A percentile compares a stretch with the other conserved stretches of the same genome.
Evolutionary conservation across 2,329 filamentous ascomycete genomes (phyloP).

Genomic region (Cladophialophora psammophila): DNA sequence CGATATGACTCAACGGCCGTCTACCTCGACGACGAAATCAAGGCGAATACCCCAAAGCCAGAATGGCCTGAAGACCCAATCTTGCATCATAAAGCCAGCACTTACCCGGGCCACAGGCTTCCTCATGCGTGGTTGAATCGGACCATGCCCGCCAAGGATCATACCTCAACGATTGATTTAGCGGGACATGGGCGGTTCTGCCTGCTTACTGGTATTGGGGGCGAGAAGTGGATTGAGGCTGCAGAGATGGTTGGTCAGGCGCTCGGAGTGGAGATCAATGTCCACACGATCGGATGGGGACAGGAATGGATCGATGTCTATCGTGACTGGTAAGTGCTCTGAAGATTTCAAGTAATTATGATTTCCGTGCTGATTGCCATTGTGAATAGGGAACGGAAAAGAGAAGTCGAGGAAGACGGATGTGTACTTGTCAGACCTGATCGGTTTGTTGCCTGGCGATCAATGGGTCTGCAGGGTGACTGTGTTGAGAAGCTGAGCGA

Average conservation of each 20-base stretch:
- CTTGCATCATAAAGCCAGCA: constrained; percentile 56
- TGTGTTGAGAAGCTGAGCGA: constrained; percentile 28
- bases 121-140: constrained; percentile 70
- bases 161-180: constrained; percentile 66
- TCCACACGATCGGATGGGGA: constrained; percentile 63
- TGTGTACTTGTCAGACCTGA: constrained; percentile 67
- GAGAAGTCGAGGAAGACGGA: constrained; percentile 65
- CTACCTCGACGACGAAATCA: constrained; percentile 54
- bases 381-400: constrained; percentile 46
- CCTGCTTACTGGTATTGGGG: constrained; percentile 64
- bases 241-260: constrained; percentile 49
- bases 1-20: constrained; percentile 56
- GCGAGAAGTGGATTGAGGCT: constrained; percentile 61
- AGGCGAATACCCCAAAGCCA: constrained; percentile 29
- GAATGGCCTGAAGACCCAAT: constrained; percentile 50
- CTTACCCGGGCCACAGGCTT: constrained; percentile 66
- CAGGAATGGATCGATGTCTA: constrained; percentile 70
- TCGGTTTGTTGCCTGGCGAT: constrained; percentile 65
- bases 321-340: constrained; percentile 60
- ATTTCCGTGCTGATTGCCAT: background rate
- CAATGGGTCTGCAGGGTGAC: constrained; percentile 27
- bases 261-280: constrained; percentile 57
- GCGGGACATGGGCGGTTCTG: constrained; percentile 63
- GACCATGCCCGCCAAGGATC: constrained; percentile 49
- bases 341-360: background rate